Conservation (phyloP, 2,329 filamentous ascomycete species). For the Cephalotrichum gorgonifer region DNA sequence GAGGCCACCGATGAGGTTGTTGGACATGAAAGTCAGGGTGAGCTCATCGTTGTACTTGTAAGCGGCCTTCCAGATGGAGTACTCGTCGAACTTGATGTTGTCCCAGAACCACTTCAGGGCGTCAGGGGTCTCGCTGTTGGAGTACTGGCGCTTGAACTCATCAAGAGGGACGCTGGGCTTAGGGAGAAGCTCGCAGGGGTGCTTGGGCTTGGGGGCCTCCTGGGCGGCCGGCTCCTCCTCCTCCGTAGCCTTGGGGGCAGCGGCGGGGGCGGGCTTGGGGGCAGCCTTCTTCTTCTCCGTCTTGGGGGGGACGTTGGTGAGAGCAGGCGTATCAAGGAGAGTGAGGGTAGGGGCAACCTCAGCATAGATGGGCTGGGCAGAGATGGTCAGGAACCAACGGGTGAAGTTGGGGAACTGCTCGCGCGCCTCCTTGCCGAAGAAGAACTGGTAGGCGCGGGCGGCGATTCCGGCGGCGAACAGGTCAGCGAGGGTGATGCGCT, state of each 20-base stretch:
- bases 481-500: constrained; percentile 95
- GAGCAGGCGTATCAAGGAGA: constrained; percentile 75
- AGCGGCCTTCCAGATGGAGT: constrained; percentile 86
- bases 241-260: constrained; percentile 60
- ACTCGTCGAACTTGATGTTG: constrained; percentile 87
- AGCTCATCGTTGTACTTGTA: constrained; percentile 99
- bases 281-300: constrained; percentile 21
- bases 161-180: constrained; percentile 76
- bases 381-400: constrained; percentile 91
- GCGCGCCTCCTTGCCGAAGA: constrained; percentile 90
- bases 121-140: constrained; percentile 79
- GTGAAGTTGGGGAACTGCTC: constrained; percentile 71
- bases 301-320: constrained; percentile 58
- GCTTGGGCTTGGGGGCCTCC: constrained; percentile 80
- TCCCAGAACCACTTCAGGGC: constrained; percentile 98
- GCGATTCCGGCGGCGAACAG: constrained; percentile 73
- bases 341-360: constrained; percentile 65
- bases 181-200: constrained; percentile 79
- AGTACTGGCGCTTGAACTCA: constrained; percentile 99
- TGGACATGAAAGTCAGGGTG: constrained; percentile 95
- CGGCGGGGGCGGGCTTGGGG: constrained; percentile 34
- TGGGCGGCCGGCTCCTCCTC: constrained; percentile 25
- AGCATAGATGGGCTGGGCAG: constrained; percentile 86
- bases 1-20: constrained; percentile 97
- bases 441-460: constrained; percentile 80